A percentile compares a stretch with the other conserved stretches of the same genome.
These are phyloP conservation scores for Alternaria dauci DNA, from an alignment of 2,329 filamentous ascomycete species.

Conservation along the genomic window DNA sequence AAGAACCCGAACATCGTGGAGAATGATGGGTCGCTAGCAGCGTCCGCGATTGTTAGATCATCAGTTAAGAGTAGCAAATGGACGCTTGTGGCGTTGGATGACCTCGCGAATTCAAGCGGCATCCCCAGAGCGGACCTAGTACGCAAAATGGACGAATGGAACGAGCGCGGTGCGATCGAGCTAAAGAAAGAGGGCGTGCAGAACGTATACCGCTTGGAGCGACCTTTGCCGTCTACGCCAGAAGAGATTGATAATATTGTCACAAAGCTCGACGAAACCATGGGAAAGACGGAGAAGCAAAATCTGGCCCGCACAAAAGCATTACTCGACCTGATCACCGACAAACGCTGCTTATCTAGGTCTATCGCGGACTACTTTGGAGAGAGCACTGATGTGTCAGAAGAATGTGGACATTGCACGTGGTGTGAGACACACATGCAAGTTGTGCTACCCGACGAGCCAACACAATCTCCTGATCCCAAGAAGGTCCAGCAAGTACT, in stretches of 20 bases:
- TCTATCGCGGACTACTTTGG: slow-evolving; percentile 66
- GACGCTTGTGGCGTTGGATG: slow-evolving; percentile 61
- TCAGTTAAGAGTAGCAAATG: slow-evolving; percentile 56
- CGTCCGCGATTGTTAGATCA: slow-evolving; percentile 55
- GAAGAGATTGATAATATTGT: slow-evolving; percentile 57
- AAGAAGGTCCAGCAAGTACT: slow-evolving; percentile 57
- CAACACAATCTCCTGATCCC: slow-evolving; percentile 52
- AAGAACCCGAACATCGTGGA: slow-evolving; percentile 45
- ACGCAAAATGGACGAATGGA: slow-evolving; percentile 63
- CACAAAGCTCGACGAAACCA: slow-evolving; percentile 59
- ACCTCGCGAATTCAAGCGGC: slow-evolving; percentile 40
- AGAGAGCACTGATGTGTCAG: slow-evolving; percentile 56
- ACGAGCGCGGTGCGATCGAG: slow-evolving; percentile 60
- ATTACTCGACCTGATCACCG: slow-evolving; percentile 64
- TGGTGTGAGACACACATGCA: slow-evolving; percentile 51
- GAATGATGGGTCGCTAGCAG: slow-evolving; percentile 54
- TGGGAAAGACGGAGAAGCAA: slow-evolving; percentile 63
- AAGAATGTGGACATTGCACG: slow-evolving; percentile 65
- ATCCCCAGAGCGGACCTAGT: slow-evolving; percentile 60
- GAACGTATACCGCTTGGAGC: slow-evolving; percentile 63
- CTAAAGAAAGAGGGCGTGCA: slow-evolving; percentile 62
- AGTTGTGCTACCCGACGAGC: slow-evolving; percentile 51
- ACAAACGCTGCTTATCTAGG: slow-evolving; percentile 60
- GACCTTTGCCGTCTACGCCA: slow-evolving; percentile 55
- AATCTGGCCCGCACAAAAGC: slow-evolving; percentile 61